Conservation (phyloP, 331 rosid species). For the Rhamnella rubrinervis region DNA sequence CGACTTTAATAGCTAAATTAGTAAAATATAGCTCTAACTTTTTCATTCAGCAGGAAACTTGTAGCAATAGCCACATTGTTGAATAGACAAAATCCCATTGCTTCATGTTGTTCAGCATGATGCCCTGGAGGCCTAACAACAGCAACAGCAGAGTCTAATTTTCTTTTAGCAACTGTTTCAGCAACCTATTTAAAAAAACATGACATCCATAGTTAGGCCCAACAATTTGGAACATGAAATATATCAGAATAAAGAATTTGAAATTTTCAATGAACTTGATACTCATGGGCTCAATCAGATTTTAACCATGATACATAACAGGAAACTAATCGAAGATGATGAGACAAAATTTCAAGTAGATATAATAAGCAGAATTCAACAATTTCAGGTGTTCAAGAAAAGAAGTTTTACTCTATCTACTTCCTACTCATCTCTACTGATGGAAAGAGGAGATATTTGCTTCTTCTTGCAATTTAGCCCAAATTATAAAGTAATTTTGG, state of each 20-base stretch:
- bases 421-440: too few relatives aligned
- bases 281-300: too few relatives aligned
- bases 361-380: too few relatives aligned
- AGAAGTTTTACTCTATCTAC: too few relatives aligned
- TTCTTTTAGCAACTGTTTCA: slow-evolving; percentile 77
- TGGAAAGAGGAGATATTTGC: too few relatives aligned
- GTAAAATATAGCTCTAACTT: slow-evolving; percentile 41
- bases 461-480: too few relatives aligned
- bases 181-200: slow-evolving; percentile 47
- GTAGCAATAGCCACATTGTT: slow-evolving; percentile 92
- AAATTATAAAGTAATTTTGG: too few relatives aligned
- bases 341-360: too few relatives aligned
- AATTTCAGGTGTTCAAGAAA: too few relatives aligned
- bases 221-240: neutral
- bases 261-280: too few relatives aligned
- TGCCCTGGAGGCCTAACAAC: slow-evolving; percentile 98
- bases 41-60: slow-evolving; percentile 61
- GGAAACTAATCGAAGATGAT: too few relatives aligned
- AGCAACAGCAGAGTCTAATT: slow-evolving; percentile 75
- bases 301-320: too few relatives aligned
- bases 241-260: neutral
- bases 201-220: slow-evolving; percentile 26
- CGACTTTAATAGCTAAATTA: slow-evolving; percentile 4
- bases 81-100: slow-evolving; percentile 94
- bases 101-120: slow-evolving; percentile 79